Percentiles rank a stretch among this genome's conserved stretches.
phyloP scores from a whole-genome alignment of 257 asterid genomes.

The Jaltomata sinuosa region DNA sequence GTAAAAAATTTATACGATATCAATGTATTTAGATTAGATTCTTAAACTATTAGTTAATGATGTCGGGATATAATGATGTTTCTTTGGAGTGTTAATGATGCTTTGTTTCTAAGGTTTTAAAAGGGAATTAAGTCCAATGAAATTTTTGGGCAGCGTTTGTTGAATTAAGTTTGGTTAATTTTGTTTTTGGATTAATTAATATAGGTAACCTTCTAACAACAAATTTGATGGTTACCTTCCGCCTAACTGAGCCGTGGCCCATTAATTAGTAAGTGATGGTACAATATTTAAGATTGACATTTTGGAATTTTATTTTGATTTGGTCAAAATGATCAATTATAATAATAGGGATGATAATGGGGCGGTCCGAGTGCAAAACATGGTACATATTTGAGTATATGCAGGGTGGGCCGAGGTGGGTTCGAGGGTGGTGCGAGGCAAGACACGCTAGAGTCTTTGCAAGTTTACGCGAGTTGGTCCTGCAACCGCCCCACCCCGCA shows the following conservation, averaged over 20 bases:
- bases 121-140: neutral
- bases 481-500: too few relatives aligned
- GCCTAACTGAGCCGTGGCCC: neutral
- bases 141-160: neutral
- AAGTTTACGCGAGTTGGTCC: too few relatives aligned
- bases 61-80: neutral
- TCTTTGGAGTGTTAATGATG: neutral
- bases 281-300: neutral
- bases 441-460: too few relatives aligned
- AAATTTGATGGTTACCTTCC: neutral
- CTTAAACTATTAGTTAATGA: neutral
- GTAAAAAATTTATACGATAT: too few relatives aligned
- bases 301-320: neutral
- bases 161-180: neutral
- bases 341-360: too few relatives aligned
- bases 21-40: neutral
- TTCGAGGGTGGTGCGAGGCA: too few relatives aligned
- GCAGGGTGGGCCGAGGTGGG: too few relatives aligned
- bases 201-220: neutral
- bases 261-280: neutral
- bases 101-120: neutral
- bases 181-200: neutral
- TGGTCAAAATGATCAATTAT: neutral
- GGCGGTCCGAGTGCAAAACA: too few relatives aligned
- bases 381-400: too few relatives aligned